Evolutionary conservation across 1,284 basidiomycete species (phyloP), one percentile per base, ranked within the genome.

Genomic region (Porodaedalea pini): DNA sequence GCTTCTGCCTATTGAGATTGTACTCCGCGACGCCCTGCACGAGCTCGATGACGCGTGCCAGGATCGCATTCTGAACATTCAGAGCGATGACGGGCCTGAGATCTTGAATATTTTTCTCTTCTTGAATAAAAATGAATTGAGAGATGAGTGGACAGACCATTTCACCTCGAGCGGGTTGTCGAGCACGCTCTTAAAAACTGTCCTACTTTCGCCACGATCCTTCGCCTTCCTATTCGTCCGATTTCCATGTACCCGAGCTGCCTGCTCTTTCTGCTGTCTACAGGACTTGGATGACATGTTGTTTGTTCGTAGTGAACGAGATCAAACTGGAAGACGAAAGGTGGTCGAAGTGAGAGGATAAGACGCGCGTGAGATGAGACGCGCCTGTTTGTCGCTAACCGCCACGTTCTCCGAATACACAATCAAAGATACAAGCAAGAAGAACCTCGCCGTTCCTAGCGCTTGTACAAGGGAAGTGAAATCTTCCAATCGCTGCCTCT

Each of bases 101-200:
- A 53, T 58, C 60, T 49, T 50, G 39, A 61, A 17, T 11, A 29
- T 31, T 50, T 45, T 43, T 37, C 13, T 40, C 25, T n/a, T 6
- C 56, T 13, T 57, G 40, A 27, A 57, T 27, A 40, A 31, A 43
- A n/a, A n/a, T 34, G n/a, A 49, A 13, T 29, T 34, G 17, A 27
- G 32, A 17, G 31, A 21, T 21, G 43, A 45, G 41, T 41, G 21
- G 44, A 62, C 68, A 54, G 67, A 89, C 88, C 89, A 92, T 68
- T 72, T 68, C n/a, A 90, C 74, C 21, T 79, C 77, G 64, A 87
- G 86, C 1, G 89, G 88, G 61, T 81, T 90, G 54, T 85, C 83
- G 17, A 91, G 71, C 1, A 86, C 84, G 58, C 78, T 78, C 62
- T 82, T 90, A 71, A 82, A 88, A 0, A 84, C 81, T 1, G 74